phyloP scores from a whole-genome alignment of 768 basidiomycete species.

The Macrolepiota dolichaula region DNA sequence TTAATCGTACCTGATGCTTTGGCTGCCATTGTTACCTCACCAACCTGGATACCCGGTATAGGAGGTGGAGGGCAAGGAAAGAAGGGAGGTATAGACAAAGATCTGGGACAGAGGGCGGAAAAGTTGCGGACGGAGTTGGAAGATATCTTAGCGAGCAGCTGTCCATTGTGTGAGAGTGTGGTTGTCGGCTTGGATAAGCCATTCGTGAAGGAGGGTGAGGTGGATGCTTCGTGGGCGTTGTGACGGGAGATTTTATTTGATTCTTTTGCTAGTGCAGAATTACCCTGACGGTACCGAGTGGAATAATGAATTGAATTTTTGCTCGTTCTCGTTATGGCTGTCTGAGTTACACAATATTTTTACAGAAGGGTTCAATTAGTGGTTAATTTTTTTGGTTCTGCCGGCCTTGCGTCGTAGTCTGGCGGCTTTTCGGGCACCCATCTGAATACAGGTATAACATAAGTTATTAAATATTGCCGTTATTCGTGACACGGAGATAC shows the following conservation, averaged over 20 bases:
- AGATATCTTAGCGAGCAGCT: conserved; percentile 82
- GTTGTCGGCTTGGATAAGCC: conserved; percentile 83
- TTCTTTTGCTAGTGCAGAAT: too few species aligned
- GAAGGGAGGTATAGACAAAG: conserved; percentile 24
- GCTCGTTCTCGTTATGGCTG: background rate
- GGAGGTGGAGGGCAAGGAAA: conserved; percentile 41
- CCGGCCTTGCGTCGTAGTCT: conserved; percentile 71
- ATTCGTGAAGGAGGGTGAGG: conserved; percentile 78
- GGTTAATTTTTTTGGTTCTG: conserved; percentile 77
- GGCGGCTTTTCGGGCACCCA: conserved; percentile 78
- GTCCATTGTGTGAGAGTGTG: conserved; percentile 92
- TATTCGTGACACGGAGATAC: conserved; percentile 6
- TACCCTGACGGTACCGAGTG: conserved; percentile 8
- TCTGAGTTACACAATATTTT: conserved; percentile 11
- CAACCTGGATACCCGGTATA: conserved; percentile 73
- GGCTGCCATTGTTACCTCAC: conserved; percentile 76
- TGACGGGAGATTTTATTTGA: conserved; percentile 27
- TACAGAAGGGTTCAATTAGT: conserved; percentile 35
- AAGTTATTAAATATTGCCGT: conserved; percentile 1
- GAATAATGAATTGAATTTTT: background rate
- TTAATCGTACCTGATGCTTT: conserved; percentile 93
- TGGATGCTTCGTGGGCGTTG: conserved; percentile 74
- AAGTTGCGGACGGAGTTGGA: conserved; percentile 83
- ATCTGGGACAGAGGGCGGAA: conserved; percentile 59
- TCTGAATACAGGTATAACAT: conserved; percentile 36